Percentiles rank a stretch among this genome's conserved stretches.
Evolutionary conservation across 805 yeast genomes (phyloP).

Genomic region (Kodamaea lidongshanica): DNA sequence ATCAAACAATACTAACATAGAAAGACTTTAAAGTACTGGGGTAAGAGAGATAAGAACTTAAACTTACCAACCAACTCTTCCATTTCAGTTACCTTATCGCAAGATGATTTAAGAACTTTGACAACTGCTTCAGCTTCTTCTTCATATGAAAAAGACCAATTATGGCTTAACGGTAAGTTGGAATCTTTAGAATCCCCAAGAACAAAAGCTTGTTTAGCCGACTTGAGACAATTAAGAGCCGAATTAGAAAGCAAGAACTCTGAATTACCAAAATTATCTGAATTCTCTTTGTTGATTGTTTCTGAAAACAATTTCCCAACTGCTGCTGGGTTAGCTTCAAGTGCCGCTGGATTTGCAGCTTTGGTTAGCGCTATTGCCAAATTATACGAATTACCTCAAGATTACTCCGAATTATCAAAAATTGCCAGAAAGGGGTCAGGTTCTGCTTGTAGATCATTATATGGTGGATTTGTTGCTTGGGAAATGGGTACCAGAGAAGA

Average conservation of each 20-base stretch:
- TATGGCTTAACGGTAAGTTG: conserved; percentile 80
- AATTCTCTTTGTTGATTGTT: conserved; percentile 68
- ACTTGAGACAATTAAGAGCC: conserved; percentile 62
- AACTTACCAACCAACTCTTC: conserved; percentile 96
- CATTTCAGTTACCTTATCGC: conserved; percentile 88
- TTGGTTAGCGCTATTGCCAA: conserved; percentile 83
- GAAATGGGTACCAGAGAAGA: conserved; percentile 77
- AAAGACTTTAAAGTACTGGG: conserved; percentile 95
- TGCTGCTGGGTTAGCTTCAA: conserved; percentile 96
- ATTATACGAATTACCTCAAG: conserved; percentile 79
- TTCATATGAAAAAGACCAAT: conserved; percentile 52
- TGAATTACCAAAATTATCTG: conserved; percentile 53
- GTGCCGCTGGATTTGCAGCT: conserved; percentile 99
- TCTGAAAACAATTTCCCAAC: conserved; percentile 97
- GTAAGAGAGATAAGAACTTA: conserved; percentile 83
- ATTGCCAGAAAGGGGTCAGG: conserved; percentile 99
- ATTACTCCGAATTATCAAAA: conserved; percentile 76
- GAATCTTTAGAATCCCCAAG: conserved; percentile 63
- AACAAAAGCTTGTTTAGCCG: conserved; percentile 69
- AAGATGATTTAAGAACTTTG: conserved; percentile 82
- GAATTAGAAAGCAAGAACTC: conserved; percentile 53
- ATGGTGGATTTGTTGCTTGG: conserved; percentile 99
- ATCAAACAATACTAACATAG: conserved; percentile 7
- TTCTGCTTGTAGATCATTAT: conserved; percentile 93
- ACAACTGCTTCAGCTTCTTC: conserved; percentile 78